phyloP scores from a whole-genome alignment of 1,284 basidiomycete species.

The Ustilago sp. region DNA sequence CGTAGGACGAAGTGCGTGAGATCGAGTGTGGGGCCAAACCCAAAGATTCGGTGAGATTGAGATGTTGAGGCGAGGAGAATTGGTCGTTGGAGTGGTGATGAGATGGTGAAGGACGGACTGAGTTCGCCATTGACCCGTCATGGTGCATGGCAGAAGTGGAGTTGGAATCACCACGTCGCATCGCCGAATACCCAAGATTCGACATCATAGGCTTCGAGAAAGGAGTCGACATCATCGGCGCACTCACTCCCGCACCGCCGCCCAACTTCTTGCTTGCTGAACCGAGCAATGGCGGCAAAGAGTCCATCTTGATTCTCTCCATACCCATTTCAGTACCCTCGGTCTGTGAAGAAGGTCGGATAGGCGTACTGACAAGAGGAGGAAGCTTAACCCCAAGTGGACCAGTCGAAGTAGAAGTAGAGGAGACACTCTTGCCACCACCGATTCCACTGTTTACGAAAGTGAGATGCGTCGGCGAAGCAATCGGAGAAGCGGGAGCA shows the following conservation, averaged over 20 bases:
- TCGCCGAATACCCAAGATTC: slow-evolving; percentile 27
- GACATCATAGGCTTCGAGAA: slow-evolving; percentile 41
- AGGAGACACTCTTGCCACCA: slow-evolving; percentile 29
- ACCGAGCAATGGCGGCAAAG: slow-evolving; percentile 34
- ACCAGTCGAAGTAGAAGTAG: slow-evolving; percentile 12
- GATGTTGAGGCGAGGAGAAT: slow-evolving; percentile 65
- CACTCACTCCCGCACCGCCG: slow-evolving; percentile 6
- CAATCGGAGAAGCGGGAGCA: slow-evolving; percentile 28
- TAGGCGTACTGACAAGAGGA: slow-evolving; percentile 46
- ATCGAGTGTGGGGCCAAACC: slow-evolving; percentile 65
- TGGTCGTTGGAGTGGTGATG: slow-evolving; percentile 48
- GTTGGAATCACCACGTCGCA: slow-evolving; percentile 24
- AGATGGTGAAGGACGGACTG: slow-evolving; percentile 38
- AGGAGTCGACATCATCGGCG: slow-evolving; percentile 41
- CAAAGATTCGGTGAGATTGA: slow-evolving; percentile 62
- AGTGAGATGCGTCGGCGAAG: slow-evolving; percentile 35
- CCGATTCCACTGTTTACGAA: slow-evolving; percentile 1
- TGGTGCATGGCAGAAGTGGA: slow-evolving; percentile 12
- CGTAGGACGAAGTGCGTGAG: slow-evolving; percentile 39
- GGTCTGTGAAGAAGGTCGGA: slow-evolving; percentile 31
- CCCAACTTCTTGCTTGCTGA: slow-evolving; percentile 35
- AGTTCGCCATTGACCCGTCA: slow-evolving; percentile 6
- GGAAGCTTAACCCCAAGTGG: slow-evolving; percentile 34
- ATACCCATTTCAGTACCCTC: slow-evolving; percentile 16
- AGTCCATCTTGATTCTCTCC: slow-evolving; percentile 32